Evolutionary conservation across 2,329 filamentous ascomycete species (phyloP), one percentile per base, ranked within the genome.

Genomic region (Mycosphaerella sp.): DNA sequence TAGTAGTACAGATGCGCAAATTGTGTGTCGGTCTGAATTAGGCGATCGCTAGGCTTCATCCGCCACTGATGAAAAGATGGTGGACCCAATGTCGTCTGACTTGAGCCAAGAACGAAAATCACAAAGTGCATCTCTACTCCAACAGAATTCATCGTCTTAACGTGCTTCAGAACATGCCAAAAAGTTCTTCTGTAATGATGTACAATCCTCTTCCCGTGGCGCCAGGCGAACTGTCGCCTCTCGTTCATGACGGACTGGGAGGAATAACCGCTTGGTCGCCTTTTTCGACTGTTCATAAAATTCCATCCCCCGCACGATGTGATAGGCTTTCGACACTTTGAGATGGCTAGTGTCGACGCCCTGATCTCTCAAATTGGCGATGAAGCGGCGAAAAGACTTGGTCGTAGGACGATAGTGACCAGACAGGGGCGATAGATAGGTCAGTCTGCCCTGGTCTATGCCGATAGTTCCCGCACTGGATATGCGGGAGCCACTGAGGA

Each of bases 321-420:
- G 23, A 90, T 70, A 47, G 79, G 78, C 48, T 76, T 88, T 85
- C 41, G 84, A 89, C 40, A 95, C 87, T 17, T 83, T 86, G 5
- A 95, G 82, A 32, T 80, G 82, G 11, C 79, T 81, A 81, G 89
- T 86, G 68, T 95, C 90, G 0, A 85, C 88, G 1, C 86, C 86
- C 42, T 80, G 80, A 0, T 83, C 81, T 61, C 83, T 81, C 8
- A 95, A 75, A 10, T 79, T 84, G 56, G 83, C 80, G 2, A 95
- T 80, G 64, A 95, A 95, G 0, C 83, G 82, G 31, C 85, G 81
- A 67, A 95, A 95, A 66, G 90, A 93, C 58, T 82, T 80, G 0
- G 87, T 83, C 0, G 89, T 89, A 0, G 90, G 89, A 1, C 89
- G 81, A 69, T 95, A 95, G 70, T 95, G 90, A 0, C 90, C 90